Conservation (phyloP, 805 yeast species). For the Saccharomycopsis lassenensis region DNA sequence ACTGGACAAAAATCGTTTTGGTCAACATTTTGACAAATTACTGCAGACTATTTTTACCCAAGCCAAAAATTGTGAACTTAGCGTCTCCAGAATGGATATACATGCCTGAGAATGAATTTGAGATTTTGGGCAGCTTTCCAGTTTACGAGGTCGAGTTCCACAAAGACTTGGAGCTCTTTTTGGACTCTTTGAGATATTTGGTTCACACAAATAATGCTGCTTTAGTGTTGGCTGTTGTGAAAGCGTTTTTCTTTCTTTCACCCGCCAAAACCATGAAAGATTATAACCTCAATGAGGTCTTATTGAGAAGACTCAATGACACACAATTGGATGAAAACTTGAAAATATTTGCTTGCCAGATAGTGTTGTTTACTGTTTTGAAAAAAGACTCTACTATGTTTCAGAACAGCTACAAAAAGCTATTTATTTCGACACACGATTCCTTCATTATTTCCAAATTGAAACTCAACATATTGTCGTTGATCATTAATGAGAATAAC, state of each 20-base stretch:
- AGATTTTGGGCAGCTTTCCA: slow-evolving; percentile 28
- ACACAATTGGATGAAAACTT: slow-evolving; percentile 17
- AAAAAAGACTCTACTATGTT: slow-evolving; percentile 16
- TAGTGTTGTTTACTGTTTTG: slow-evolving; percentile 11
- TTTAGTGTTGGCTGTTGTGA: slow-evolving; percentile 50
- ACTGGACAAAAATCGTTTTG: slow-evolving; percentile 54
- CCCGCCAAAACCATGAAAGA: slow-evolving; percentile 43
- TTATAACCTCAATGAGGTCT: slow-evolving; percentile 37
- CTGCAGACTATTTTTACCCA: slow-evolving; percentile 45
- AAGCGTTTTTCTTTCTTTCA: slow-evolving; percentile 45
- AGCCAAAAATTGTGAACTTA: slow-evolving; percentile 34
- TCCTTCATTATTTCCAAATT: slow-evolving; percentile 30
- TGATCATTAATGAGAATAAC: slow-evolving; percentile 43
- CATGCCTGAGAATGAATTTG: slow-evolving; percentile 31
- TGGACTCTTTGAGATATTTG: slow-evolving; percentile 36
- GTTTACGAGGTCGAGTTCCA: slow-evolving; percentile 36
- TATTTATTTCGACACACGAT: slow-evolving; percentile 51
- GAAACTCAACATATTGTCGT: slow-evolving; percentile 53
- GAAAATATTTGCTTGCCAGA: slow-evolving; percentile 10
- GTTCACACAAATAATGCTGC: slow-evolving; percentile 43
- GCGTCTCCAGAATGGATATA: slow-evolving; percentile 26
- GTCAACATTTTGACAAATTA: slow-evolving; percentile 61
- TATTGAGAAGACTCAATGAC: slow-evolving; percentile 33
- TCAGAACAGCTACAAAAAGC: slow-evolving; percentile 23
- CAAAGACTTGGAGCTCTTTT: slow-evolving; percentile 45